phyloP scores from a whole-genome alignment of 2,329 filamentous ascomycete species.

The Arthrobotrys conoides region DNA sequence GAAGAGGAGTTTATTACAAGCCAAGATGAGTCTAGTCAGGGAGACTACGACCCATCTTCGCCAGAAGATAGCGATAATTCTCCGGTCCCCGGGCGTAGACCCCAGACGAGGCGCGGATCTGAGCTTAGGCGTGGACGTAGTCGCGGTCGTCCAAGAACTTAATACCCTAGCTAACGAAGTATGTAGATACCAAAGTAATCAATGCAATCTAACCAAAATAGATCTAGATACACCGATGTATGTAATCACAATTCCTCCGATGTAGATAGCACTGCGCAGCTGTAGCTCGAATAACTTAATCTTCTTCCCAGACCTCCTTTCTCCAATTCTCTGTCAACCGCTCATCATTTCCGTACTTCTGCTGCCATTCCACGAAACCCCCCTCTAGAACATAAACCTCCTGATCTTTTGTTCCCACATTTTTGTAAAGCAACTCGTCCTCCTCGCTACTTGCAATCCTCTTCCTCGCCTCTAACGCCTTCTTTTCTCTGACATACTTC shows the following conservation, averaged over 20 bases:
- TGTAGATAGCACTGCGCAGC: too few relatives aligned
- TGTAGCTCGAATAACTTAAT: slow-evolving; percentile 51
- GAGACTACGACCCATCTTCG: not conserved
- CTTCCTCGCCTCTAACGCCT: slow-evolving; percentile 69
- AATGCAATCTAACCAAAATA: too few relatives aligned
- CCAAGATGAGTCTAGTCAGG: not conserved
- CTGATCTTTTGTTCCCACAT: slow-evolving; percentile 70
- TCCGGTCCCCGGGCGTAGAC: not conserved
- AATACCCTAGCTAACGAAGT: too few relatives aligned
- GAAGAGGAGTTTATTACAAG: not conserved
- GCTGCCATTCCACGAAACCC: slow-evolving; percentile 92
- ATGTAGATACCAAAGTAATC: too few relatives aligned
- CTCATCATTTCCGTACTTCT: slow-evolving; percentile 82
- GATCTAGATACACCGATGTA: too few relatives aligned
- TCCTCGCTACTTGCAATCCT: slow-evolving; percentile 52
- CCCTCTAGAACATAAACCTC: slow-evolving; percentile 84
- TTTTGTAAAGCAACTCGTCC: slow-evolving; percentile 63
- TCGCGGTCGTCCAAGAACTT: not conserved
- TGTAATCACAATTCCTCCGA: too few relatives aligned
- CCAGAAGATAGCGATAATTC: not conserved
- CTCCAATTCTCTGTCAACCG: slow-evolving; percentile 85
- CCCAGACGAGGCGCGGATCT: too few relatives aligned
- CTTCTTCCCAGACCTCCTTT: slow-evolving; percentile 85
- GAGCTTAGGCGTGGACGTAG: not conserved
- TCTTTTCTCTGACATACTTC: slow-evolving; percentile 78